phyloP scores from a whole-genome alignment of 306 rosid species.

The Begonia peltatifolia region DNA sequence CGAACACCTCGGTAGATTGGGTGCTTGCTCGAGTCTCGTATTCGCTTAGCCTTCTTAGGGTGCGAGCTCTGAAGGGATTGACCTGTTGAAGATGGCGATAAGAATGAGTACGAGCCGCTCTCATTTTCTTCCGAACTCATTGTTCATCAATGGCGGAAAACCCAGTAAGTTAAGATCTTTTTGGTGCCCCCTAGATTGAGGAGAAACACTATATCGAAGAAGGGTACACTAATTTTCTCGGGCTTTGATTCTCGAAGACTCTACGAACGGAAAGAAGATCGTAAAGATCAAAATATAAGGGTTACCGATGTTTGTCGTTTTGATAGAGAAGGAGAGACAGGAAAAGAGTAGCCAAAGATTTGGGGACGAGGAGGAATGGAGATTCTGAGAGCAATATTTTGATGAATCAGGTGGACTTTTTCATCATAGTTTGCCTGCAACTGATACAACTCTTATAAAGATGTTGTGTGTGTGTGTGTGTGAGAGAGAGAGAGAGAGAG shows the following conservation, averaged over 20 bases:
- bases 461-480: too few relatives aligned
- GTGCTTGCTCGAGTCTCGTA: constrained; percentile 21
- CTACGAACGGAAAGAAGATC: too few relatives aligned
- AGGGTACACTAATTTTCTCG: not conserved
- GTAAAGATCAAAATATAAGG: too few relatives aligned
- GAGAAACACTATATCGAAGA: not conserved
- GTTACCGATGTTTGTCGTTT: too few relatives aligned
- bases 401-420: too few relatives aligned
- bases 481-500: too few relatives aligned
- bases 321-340: not conserved
- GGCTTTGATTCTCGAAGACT: not conserved
- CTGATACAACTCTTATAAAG: too few relatives aligned
- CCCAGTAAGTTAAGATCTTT: too few relatives aligned
- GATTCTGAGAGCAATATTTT: not conserved
- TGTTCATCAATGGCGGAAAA: constrained; percentile 7
- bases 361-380: not conserved
- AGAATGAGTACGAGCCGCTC: constrained; percentile 15
- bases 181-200: constrained; percentile 1
- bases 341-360: constrained; percentile 2
- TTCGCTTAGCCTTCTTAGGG: constrained; percentile 16
- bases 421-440: too few relatives aligned
- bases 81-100: constrained; percentile 1
- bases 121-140: constrained; percentile 15
- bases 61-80: not conserved
- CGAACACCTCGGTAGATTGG: constrained; percentile 46